Evolutionary conservation across 2,329 filamentous ascomycete genomes (phyloP), one percentile per base, ranked within the genome.

Genomic region (Aspergillus sp.): DNA sequence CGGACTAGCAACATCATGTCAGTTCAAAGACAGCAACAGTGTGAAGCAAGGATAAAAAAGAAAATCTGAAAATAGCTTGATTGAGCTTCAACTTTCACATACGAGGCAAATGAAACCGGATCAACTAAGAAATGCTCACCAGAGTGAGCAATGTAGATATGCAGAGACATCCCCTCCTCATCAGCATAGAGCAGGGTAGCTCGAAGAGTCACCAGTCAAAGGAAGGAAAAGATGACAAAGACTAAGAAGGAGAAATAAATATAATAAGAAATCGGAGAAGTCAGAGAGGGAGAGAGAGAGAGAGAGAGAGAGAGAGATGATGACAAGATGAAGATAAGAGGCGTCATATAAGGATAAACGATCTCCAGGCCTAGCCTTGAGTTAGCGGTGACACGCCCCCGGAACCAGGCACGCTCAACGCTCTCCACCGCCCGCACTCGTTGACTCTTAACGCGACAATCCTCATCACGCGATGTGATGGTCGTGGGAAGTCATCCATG

Each of bases 121-220:
- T 94, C 87, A 67, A 86, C 79, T 67, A 83, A 78, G 65, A 95
- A 78, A 72, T 85, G 84, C 76, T 88, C 84, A 75, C 91, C 91
- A 70, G 86, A 89, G 73, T 94, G 90, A 78, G 88, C 89, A 66
- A 95, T 84, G 75, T 88, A 87, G 71, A 95, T 83, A 73, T 88
- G 82, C 67, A 91, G 81, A 74, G 87, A 86, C 88, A 94, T 94
- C 71, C 76, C 79, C 72, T 60, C 58, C 59, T 59, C 65, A 58
- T 58, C 55, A 55, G 50, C 5, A 39, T 8, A 9, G 36, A 39
- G 26, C 36, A 12, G 9, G 19, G 8, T 9, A 32, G 26, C 36
- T 27, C 50, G 52, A 61, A 61, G 55, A 52, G 48, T 42, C 47
- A 51, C 49, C 54, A 59, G 57, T 57, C 56, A 45, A 34, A 43